Evolutionary conservation across 164 flowering plant genomes (phyloP), one percentile per base, ranked within the genome.

Genomic region (Taxillus chinensis): DNA sequence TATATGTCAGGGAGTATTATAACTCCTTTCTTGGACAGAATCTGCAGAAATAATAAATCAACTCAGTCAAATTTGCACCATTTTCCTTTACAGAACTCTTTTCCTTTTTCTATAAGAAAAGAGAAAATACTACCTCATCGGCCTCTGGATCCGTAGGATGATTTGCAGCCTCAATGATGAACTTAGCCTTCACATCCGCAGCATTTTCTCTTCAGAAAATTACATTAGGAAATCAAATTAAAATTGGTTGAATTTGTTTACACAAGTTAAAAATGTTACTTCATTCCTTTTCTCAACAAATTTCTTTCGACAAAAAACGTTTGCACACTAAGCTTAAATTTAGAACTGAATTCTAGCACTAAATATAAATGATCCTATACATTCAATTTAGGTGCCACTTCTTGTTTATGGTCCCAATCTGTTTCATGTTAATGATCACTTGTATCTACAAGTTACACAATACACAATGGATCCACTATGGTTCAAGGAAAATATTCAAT

Each of bases 121-220:
- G 69, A 54, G 2, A 42, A 16, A 12, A 15, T 39, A n/a, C 64
- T 68, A 87, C 95, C 86, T 87, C 91, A 66, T 85, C 95, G 2
- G 95, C 91, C 57, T 85, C 95, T 37, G 91, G 91, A 73, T 87
- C 95, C 42, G 86, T 79, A 15, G 95, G 95, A 67, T 87, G 95
- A 68, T 87, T 87, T 51, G 95, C 91, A 50, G 86, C 95, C 75
- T 87, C 87, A 13, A 85, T 71, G 14, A 87, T 77, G 78, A 77
- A 87, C 64, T 80, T 87, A 39, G 95, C 91, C 71, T 70, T 87
- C 66, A 87, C 89, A 70, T 73, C 75, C 43, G 77, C 77, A 43
- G 95, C 95, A 74, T 87, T 85, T 42, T 82, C 91, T 80, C 91
- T 87, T 68, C 50, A 76, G 49, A 49, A 50, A 63, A 63, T 46